These are phyloP conservation scores for Coemansia sp. DNA, from an alignment of 192 early-diverging fungal genomes.

Conservation along the genomic window DNA sequence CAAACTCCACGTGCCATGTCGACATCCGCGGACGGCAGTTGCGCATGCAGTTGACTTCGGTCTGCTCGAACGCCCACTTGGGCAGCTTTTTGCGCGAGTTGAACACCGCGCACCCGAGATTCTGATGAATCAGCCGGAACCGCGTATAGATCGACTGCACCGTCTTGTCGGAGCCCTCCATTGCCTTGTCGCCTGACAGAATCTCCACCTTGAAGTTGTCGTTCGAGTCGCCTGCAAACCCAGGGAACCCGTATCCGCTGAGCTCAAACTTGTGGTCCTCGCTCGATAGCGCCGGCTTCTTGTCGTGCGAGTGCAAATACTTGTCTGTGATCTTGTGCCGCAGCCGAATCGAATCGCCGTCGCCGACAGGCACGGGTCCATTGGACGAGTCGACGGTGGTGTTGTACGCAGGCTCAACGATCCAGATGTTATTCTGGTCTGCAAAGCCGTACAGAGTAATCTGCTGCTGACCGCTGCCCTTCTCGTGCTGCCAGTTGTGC, in stretches of 20 bases:
- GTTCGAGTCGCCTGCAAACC: slow-evolving; percentile 83
- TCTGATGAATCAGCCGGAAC: slow-evolving; percentile 74
- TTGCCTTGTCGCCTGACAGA: slow-evolving; percentile 49
- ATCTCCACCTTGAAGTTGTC: slow-evolving; percentile 88
- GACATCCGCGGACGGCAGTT: slow-evolving; percentile 68
- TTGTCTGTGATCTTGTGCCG: slow-evolving; percentile 62
- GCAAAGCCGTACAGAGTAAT: slow-evolving; percentile 75
- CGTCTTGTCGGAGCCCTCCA: slow-evolving; percentile 46
- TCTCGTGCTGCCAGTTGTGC: slow-evolving; percentile 60
- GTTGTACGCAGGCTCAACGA: slow-evolving; percentile 54
- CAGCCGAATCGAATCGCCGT: slow-evolving; percentile 74
- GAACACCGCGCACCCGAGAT: slow-evolving; percentile 76
- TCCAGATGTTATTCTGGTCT: slow-evolving; percentile 89
- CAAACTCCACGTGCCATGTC: slow-evolving; percentile 79
- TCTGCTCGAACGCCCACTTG: slow-evolving; percentile 93
- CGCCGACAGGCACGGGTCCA: slow-evolving; percentile 55
- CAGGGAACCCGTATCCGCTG: slow-evolving; percentile 67
- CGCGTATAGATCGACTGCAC: slow-evolving; percentile 64
- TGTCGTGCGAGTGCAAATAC: slow-evolving; percentile 74
- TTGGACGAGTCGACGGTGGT: slow-evolving; percentile 24
- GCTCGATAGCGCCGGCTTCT: slow-evolving; percentile 64
- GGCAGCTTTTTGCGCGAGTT: slow-evolving; percentile 81
- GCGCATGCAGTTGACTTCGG: slow-evolving; percentile 92
- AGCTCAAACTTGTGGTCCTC: slow-evolving; percentile 73
- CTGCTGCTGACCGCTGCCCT: slow-evolving; percentile 78